Evolutionary conservation across 2,329 filamentous ascomycete species (phyloP), one percentile per base, ranked within the genome.

Genomic region (Aureobasidium musti): DNA sequence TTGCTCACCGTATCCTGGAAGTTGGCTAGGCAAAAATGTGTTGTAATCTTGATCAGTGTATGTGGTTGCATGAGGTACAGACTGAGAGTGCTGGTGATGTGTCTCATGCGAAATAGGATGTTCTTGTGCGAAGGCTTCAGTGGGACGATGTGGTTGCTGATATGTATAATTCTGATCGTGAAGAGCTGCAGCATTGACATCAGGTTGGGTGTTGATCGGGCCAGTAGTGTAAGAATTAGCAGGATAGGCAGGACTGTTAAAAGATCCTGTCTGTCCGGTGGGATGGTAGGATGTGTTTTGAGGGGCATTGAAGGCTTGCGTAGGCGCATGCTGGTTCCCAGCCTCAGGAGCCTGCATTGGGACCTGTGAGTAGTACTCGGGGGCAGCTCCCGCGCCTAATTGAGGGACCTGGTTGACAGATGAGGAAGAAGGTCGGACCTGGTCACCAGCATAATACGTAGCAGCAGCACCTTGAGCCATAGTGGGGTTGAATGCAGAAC

Each of bases 361-460:
- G 41, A 17, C 14, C 21, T 52, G 43, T 76, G 59, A 63, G 71
- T 82, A 88, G 74, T 86, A 88, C 17, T 84, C 82, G 6, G 85
- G 84, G 26, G 86, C 86, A n/a, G 84, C 79, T 37, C 84, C 84
- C 57, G 80, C 79, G 63, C 86, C 87, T 5, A 86, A 87, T 72
- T 89, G 86, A n/a, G 81, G 78, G 1, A 82, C 84, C 21, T 86
- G 86, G 53, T 82, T 82, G 33, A 81, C 74, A 10, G 77, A 76
- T 1, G 81, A 75, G 5, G 82, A 82, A 19, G 86, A 82, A 49
- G 39, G 13, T 72, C 88, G 78, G 13, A 86, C 86, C 71, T 86
- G 82, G 72, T 88, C 86, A 50, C 83, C 81, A 73, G 88, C 89
- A 73, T 87, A 89, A 73, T 87, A 89, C n/a, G 74, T 73, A 19